Conservation (phyloP, 2,329 filamentous ascomycete genomes). For the Epichloe sibirici region DNA sequence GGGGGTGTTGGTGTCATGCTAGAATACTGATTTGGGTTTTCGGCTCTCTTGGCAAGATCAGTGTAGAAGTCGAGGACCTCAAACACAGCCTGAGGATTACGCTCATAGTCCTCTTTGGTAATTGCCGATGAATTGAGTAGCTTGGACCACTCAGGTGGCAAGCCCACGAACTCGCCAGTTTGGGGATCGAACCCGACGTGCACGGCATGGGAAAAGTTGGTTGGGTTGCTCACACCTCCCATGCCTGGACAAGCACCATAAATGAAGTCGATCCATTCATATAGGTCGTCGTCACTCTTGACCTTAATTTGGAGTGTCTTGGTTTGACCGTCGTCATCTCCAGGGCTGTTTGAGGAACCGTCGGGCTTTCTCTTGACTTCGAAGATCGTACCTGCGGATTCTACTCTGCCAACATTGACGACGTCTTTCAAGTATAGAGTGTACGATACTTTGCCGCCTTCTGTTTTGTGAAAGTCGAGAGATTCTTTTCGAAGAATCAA, state of each 20-base stretch:
- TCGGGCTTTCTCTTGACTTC: slow-evolving; percentile 74
- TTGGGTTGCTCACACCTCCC: slow-evolving; percentile 96
- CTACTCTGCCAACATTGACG: slow-evolving; percentile 78
- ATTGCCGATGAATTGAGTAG: slow-evolving; percentile 91
- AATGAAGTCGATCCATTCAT: slow-evolving; percentile 98
- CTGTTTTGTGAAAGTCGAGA: slow-evolving; percentile 87
- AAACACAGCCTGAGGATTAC: slow-evolving; percentile 78
- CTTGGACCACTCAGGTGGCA: slow-evolving; percentile 95
- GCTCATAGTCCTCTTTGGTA: slow-evolving; percentile 96
- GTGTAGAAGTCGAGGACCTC: slow-evolving; percentile 80
- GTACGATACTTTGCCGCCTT: slow-evolving; percentile 77
- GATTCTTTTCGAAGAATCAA: slow-evolving; percentile 85
- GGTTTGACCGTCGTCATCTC: slow-evolving; percentile 67
- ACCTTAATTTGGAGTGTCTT: slow-evolving; percentile 86
- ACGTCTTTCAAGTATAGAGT: slow-evolving; percentile 79
- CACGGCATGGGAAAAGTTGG: slow-evolving; percentile 93
- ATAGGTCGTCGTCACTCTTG: slow-evolving; percentile 91
- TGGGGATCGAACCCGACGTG: slow-evolving; percentile 96
- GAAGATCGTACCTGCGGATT: slow-evolving; percentile 83
- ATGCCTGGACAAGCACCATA: slow-evolving; percentile 94
- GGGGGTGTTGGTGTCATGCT: slow-evolving; percentile 58
- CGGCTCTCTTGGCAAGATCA: slow-evolving; percentile 63
- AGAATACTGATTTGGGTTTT: slow-evolving; percentile 57
- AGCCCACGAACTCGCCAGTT: slow-evolving; percentile 85
- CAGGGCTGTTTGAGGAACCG: slow-evolving; percentile 56